These are phyloP conservation scores for Cunninghamia lanceolata DNA, from an alignment of 75 land plant genomes.

Conservation along the genomic window DNA sequence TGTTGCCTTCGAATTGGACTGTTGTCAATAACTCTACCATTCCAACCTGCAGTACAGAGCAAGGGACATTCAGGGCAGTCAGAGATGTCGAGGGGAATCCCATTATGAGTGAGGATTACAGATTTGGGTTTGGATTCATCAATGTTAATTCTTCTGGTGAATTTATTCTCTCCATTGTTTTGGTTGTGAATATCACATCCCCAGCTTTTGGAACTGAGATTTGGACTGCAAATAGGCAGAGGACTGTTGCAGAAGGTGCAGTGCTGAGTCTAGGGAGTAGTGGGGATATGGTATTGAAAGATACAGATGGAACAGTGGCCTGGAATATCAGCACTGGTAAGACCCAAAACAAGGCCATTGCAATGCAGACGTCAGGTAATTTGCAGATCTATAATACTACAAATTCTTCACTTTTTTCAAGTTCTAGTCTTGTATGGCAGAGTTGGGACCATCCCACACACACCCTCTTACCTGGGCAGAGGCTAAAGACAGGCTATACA, in stretches of 20 bases:
- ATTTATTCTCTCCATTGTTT: slow-evolving; percentile 5
- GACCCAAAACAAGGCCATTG: background rate
- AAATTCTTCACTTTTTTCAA: background rate
- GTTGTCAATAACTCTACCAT: background rate
- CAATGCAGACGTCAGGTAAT: slow-evolving; percentile 13
- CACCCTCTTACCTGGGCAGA: slow-evolving; percentile 9
- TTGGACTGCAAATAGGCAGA: slow-evolving; percentile 31
- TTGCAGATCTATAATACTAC: slow-evolving; percentile 10
- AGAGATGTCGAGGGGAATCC: slow-evolving; percentile 8
- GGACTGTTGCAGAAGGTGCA: slow-evolving; percentile 11
- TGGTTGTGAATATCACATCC: background rate
- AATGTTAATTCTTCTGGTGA: background rate
- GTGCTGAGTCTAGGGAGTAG: background rate
- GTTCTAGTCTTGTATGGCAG: slow-evolving; percentile 13
- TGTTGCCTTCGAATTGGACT: background rate
- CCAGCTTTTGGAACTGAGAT: slow-evolving; percentile 1
- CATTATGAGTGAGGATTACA: background rate
- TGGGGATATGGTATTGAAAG: slow-evolving; percentile 20
- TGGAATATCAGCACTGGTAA: slow-evolving; percentile 19
- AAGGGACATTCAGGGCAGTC: slow-evolving; percentile 8
- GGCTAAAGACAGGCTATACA: background rate
- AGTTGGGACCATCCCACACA: slow-evolving; percentile 23
- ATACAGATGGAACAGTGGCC: slow-evolving; percentile 13
- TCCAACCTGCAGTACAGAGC: background rate
- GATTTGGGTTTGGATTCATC: slow-evolving; percentile 6